These are phyloP conservation scores for Aspergillus spinulosporus DNA, from an alignment of 2,329 filamentous ascomycete genomes.

Conservation along the genomic window DNA sequence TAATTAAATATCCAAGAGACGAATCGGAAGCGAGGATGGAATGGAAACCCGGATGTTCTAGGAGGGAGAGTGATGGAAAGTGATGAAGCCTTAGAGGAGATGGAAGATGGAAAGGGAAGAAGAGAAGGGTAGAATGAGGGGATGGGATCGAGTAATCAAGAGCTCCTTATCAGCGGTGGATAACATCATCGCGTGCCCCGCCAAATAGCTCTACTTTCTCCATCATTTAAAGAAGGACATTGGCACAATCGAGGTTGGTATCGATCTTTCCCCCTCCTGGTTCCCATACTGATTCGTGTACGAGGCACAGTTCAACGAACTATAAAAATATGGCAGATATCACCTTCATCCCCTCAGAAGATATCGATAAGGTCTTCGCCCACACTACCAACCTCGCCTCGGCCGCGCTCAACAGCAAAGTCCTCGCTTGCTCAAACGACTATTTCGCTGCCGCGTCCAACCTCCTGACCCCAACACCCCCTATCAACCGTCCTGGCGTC, in stretches of 20 bases:
- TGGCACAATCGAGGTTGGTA: too few species aligned
- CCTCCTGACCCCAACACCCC: conserved; percentile 58
- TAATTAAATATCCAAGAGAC: conserved; percentile 13
- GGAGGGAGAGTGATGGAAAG: not conserved
- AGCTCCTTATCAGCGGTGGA: conserved; percentile 4
- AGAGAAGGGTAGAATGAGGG: conserved; percentile 13
- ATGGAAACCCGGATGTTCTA: not conserved
- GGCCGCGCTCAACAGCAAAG: conserved; percentile 51
- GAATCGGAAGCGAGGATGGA: conserved; percentile 1
- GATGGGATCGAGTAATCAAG: conserved; percentile 24
- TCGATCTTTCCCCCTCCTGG: not conserved
- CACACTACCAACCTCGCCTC: conserved; percentile 54
- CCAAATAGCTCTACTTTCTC: not conserved
- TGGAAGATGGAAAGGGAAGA: conserved; percentile 1
- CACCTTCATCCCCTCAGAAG: conserved; percentile 42
- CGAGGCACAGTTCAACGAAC: not conserved
- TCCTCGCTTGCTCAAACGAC: conserved; percentile 61
- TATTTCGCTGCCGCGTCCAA: conserved; percentile 62
- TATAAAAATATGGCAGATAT: conserved; percentile 16
- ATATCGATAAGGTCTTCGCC: conserved; percentile 58
- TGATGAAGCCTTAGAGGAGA: not conserved
- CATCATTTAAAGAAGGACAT: too few species aligned
- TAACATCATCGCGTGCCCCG: not conserved
- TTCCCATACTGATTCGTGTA: not conserved
- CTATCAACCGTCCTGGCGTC: conserved; percentile 58